Evolutionary conservation across 2,329 filamentous ascomycete species (phyloP), one percentile per base, ranked within the genome.

Genomic region (Fusarium fracticaudum): DNA sequence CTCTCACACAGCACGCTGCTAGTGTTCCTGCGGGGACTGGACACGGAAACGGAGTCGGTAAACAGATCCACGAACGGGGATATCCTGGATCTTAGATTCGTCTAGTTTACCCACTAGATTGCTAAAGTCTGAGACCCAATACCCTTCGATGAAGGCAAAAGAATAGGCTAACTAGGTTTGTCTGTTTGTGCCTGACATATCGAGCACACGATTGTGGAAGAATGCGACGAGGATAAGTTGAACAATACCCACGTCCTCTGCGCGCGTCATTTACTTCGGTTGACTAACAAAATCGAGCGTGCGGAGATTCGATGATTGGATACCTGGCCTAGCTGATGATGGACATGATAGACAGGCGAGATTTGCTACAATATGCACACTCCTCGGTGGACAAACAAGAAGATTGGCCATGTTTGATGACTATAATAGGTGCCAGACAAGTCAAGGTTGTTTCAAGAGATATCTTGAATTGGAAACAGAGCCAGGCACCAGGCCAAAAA

Each of bases 361-460:
- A 51, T 71, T 63, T 57, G 38, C 40, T 38, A 43, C 59, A 47
- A 68, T 73, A 72, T 67, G 60, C 57, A 67, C 73, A 77, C 73
- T 24, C 75, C 75, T 62, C 73, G 35, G 37, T 31, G 22, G 51
- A 43, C 22, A 20, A 41, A 26, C 40, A 41, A 57, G 38, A 69
- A 24, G 38, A 54, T 50, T 70, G 65, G 65, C 33, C 55, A 45
- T 54, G 40, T 38, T 60, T 37, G 43, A 33, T 31, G 43, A 53
- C 53, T 70, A 61, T 37, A 41, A 48, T 60, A 62, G 65, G 33
- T 68, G 37, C 45, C 33, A 45, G n/a, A 43, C 35, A 64, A 33
- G 44, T 60, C 68, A 37, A 41, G 17, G 37, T 50, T 55, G 54
- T 71, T 67, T 60, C 43, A 51, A 71, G 31, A 68, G 15, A 41